phyloP scores from a whole-genome alignment of 2,329 filamentous ascomycete species.

The Parascedosporium putredinis region DNA sequence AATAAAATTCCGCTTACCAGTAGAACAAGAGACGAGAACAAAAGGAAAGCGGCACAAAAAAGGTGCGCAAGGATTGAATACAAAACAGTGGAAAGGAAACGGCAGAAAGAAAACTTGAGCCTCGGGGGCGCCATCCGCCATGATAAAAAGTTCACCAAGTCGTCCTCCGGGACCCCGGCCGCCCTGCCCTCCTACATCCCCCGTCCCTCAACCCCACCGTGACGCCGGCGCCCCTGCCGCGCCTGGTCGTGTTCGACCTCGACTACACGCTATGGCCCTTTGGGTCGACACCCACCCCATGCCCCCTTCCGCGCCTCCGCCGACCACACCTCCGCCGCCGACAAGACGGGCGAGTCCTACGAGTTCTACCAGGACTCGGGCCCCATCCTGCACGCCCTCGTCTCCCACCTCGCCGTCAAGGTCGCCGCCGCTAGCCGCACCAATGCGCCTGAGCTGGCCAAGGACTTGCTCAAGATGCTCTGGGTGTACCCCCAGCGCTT shows the following conservation, averaged over 20 bases:
- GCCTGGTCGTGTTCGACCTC: constrained; percentile 83
- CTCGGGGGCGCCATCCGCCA: neutral
- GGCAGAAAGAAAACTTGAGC: too few relatives aligned
- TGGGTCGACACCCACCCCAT: constrained; percentile 93
- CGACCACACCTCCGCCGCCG: constrained; percentile 32
- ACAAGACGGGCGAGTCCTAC: constrained; percentile 54
- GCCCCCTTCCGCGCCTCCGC: constrained; percentile 52
- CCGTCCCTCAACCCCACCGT: constrained; percentile 36
- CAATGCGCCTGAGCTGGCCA: constrained; percentile 64
- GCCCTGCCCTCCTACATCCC: constrained; percentile 21
- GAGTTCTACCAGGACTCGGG: constrained; percentile 63
- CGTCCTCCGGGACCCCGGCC: constrained; percentile 14
- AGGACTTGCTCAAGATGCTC: constrained; percentile 69
- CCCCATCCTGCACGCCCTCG: constrained; percentile 52
- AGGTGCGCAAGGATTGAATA: too few relatives aligned
- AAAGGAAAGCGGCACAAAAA: too few relatives aligned
- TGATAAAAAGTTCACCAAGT: constrained; percentile 7
- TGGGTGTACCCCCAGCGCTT: constrained; percentile 35
- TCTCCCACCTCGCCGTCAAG: constrained; percentile 45
- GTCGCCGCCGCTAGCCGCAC: constrained; percentile 59
- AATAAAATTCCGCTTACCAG: too few relatives aligned
- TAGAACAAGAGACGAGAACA: too few relatives aligned
- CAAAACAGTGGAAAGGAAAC: too few relatives aligned
- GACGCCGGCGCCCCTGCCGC: constrained; percentile 54
- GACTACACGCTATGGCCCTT: constrained; percentile 99